Evolutionary conservation across 2,329 filamentous ascomycete species (phyloP).

Genomic region (Fusarium guadeloupense): DNA sequence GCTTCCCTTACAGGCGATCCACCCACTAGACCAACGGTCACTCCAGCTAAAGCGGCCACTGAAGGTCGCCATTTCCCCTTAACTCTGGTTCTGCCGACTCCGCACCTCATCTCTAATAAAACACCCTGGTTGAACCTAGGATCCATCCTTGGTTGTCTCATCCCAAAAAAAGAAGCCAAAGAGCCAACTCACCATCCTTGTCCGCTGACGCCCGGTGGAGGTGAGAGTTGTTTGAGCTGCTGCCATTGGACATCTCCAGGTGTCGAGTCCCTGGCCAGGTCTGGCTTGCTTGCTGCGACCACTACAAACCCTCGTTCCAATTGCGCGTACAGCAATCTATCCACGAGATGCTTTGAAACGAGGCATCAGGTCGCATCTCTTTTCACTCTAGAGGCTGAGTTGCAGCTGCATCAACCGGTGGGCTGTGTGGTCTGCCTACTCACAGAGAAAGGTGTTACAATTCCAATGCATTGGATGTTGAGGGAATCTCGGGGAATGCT

Average conservation of each 20-base stretch:
- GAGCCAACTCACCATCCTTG: conserved; percentile 22
- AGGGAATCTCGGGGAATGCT: not conserved
- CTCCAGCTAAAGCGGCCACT: conserved; percentile 22
- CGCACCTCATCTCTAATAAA: conserved; percentile 22
- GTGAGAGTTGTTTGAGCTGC: conserved; percentile 17
- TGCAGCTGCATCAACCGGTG: conserved; percentile 23
- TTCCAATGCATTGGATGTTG: not conserved
- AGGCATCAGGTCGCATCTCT: not conserved
- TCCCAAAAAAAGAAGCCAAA: conserved; percentile 30
- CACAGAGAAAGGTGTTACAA: not conserved
- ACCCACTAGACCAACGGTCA: conserved; percentile 28
- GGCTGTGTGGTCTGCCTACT: conserved; percentile 12
- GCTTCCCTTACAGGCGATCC: conserved; percentile 10
- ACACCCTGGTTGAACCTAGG: conserved; percentile 21
- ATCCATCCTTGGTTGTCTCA: conserved; percentile 20
- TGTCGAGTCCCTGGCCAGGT: conserved; percentile 10
- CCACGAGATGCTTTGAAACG: conserved; percentile 33
- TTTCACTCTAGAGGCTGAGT: conserved; percentile 23
- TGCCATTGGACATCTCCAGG: conserved; percentile 24
- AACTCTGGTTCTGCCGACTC: not conserved
- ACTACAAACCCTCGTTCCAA: conserved; percentile 22
- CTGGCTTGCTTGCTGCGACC: conserved; percentile 37
- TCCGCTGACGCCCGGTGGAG: conserved; percentile 32
- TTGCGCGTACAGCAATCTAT: conserved; percentile 27
- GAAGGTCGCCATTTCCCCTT: not conserved